A percentile compares a stretch with the other conserved stretches of the same genome.
Evolutionary conservation across 2,329 filamentous ascomycete genomes (phyloP).

Genomic region (Passalora sequoiae): DNA sequence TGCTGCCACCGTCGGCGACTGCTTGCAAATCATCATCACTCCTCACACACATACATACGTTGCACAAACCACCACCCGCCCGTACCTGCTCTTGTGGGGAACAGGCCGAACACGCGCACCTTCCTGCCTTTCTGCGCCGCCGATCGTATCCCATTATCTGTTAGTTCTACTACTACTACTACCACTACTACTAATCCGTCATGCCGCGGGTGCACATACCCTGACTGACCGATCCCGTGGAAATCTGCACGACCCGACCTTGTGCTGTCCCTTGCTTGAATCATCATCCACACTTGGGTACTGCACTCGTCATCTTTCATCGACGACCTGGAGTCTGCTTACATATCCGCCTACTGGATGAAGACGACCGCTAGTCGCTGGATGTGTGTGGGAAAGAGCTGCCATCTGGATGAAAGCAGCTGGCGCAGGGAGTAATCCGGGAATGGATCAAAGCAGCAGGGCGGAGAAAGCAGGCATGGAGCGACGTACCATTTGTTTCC

Average conservation of each 20-base stretch:
- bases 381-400: not conserved
- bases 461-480: constrained; percentile 18
- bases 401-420: constrained; percentile 1
- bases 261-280: constrained; percentile 1
- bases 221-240: not conserved
- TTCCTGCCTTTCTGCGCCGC: too few species aligned
- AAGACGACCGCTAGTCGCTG: not conserved
- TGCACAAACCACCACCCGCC: not conserved
- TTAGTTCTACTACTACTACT: too few species aligned
- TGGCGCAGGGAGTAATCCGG: constrained; percentile 10
- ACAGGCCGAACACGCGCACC: not conserved
- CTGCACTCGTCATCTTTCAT: not conserved
- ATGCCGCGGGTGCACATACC: not conserved
- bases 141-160: too few species aligned
- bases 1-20: too few species aligned
- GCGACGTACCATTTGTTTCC: constrained; percentile 27
- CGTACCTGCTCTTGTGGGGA: not conserved
- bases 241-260: constrained; percentile 1
- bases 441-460: constrained; percentile 9
- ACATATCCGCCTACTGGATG: not conserved
- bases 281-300: too few species aligned
- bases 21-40: too few species aligned
- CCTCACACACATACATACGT: not conserved
- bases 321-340: not conserved
- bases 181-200: too few species aligned